A percentile compares a stretch with the other conserved stretches of the same genome.
Conservation (phyloP, 2,329 filamentous ascomycete genomes). For the Pseudogymnoascus sp. region DNA sequence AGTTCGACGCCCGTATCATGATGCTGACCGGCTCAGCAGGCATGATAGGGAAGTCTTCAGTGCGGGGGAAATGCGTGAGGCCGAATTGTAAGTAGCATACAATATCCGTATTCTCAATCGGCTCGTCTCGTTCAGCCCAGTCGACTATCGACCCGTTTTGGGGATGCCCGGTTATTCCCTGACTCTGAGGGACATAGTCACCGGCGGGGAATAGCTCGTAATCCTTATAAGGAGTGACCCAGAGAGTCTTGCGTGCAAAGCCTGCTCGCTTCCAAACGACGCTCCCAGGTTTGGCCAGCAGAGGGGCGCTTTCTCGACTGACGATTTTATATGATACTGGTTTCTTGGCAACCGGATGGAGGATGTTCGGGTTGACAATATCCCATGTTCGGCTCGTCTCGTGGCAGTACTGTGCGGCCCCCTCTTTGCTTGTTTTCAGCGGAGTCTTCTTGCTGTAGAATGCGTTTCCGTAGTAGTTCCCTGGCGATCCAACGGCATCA, state of each 20-base stretch:
- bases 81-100: constrained; percentile 95
- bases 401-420: constrained; percentile 74
- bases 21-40: constrained; percentile 72
- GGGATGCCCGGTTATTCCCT: constrained; percentile 37
- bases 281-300: constrained; percentile 73
- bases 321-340: constrained; percentile 84
- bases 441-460: constrained; percentile 82
- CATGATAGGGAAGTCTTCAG: constrained; percentile 92
- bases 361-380: constrained; percentile 72
- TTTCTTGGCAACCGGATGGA: constrained; percentile 83
- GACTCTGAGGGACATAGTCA: constrained; percentile 52
- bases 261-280: constrained; percentile 59
- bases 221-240: constrained; percentile 48
- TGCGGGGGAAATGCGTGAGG: constrained; percentile 78
- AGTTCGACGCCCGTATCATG: constrained; percentile 50
- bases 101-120: constrained; percentile 73
- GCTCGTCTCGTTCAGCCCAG: constrained; percentile 51
- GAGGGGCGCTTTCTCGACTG: constrained; percentile 68
- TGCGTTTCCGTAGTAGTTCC: constrained; percentile 85
- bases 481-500: constrained; percentile 66
- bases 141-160: constrained; percentile 29
- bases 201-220: constrained; percentile 53
- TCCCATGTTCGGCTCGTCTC: constrained; percentile 79
- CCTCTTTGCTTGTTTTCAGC: constrained; percentile 59
- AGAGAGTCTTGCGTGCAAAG: constrained; percentile 50